A percentile compares a stretch with the other conserved stretches of the same genome.
phyloP scores from a whole-genome alignment of 169 alveolate species.

The Plasmodium sp. region DNA sequence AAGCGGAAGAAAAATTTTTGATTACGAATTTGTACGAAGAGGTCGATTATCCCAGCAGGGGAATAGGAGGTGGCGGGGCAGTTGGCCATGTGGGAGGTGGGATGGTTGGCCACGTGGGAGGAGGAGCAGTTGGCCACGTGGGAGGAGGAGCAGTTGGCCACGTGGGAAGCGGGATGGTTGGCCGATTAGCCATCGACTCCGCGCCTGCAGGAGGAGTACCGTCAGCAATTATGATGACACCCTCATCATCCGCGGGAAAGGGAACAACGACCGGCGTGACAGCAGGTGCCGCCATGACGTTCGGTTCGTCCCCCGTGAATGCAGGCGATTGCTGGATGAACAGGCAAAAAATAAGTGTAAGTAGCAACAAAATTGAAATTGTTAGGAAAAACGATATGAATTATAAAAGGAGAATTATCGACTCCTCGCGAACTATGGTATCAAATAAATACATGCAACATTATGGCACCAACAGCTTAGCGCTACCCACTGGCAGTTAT shows the following conservation, averaged over 20 bases:
- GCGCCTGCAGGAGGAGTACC: background rate
- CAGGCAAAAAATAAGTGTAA: conserved; percentile 54
- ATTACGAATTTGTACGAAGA: background rate
- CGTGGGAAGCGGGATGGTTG: background rate
- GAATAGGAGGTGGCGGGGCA: background rate
- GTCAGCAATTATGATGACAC: background rate
- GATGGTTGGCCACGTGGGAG: too few species aligned
- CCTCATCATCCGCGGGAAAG: conserved; percentile 9
- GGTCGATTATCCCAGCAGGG: background rate
- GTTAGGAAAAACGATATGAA: conserved; percentile 31
- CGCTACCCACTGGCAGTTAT: background rate
- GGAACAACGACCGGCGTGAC: background rate
- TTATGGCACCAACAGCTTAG: background rate
- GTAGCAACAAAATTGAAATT: conserved; percentile 55
- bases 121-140: background rate
- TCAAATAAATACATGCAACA: background rate
- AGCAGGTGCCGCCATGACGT: background rate
- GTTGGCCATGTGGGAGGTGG: background rate
- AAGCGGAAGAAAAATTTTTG: background rate
- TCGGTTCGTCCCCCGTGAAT: background rate
- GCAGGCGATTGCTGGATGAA: background rate
- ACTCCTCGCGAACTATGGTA: background rate
- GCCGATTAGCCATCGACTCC: background rate
- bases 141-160: background rate
- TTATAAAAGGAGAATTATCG: conserved; percentile 21